Evolutionary conservation across 768 basidiomycete genomes (phyloP).

Genomic region (Pholiota conissans): DNA sequence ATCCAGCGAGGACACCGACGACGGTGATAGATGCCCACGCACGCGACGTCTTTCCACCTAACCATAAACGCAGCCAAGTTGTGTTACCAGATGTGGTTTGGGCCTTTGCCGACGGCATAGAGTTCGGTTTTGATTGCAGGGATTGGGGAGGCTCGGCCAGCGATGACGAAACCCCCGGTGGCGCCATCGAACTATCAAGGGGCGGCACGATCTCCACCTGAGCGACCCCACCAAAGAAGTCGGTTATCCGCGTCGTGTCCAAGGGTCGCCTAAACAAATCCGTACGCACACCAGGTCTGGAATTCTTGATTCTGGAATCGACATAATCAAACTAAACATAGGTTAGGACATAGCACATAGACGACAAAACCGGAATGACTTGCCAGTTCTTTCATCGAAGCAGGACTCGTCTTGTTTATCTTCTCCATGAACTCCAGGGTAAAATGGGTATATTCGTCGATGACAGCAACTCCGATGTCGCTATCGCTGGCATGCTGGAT

Average conservation of each 20-base stretch:
- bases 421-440: constrained; percentile 89
- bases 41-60: constrained; percentile 17
- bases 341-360: neutral
- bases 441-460: constrained; percentile 93
- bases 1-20: constrained; percentile 29
- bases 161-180: neutral
- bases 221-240: constrained; percentile 88
- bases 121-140: neutral
- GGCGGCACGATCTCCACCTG: constrained; percentile 64
- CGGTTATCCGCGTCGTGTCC: constrained; percentile 65
- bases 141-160: constrained; percentile 1
- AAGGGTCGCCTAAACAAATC: constrained; percentile 76
- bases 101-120: constrained; percentile 3
- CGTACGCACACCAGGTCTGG: constrained; percentile 86
- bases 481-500: constrained; percentile 86
- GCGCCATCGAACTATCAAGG: neutral
- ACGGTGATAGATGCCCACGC: constrained; percentile 30
- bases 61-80: neutral
- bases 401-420: constrained; percentile 86
- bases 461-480: constrained; percentile 94
- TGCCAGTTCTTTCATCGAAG: constrained; percentile 81
- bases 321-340: constrained; percentile 77
- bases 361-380: constrained; percentile 26
- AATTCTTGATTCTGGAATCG: constrained; percentile 71
- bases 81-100: neutral